Evolutionary conservation across 805 yeast species (phyloP), one percentile per base, ranked within the genome.

Genomic region (Ogataea angusta): DNA sequence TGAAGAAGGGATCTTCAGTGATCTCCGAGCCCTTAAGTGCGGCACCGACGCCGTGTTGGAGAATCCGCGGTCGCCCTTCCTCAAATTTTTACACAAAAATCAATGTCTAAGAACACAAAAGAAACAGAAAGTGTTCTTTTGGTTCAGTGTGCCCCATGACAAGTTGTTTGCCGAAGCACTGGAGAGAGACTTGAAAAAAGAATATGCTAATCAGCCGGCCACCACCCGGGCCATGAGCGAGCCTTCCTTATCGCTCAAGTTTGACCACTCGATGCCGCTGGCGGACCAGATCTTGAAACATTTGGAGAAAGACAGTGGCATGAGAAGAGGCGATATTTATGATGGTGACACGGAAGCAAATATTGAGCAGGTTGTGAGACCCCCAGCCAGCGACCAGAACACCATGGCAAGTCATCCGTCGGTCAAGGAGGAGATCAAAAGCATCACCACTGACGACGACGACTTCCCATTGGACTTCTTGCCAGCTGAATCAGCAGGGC

Each of bases 141-240:
- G 98, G 98, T 89, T 85, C 61, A 84, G 90, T 57, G 97, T 93
- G 8, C 93, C 93, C 17, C 98, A 91, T 63, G 96, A 90, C 57
- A 80, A 84, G 57, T 68, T 91, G 31, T 90, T 93, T 74, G 80
- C 88, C 2, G 98, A 93, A 63, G 97, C 97, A 0, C 66, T 93
- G 32, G 97, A 90, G 60, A 72, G 98, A 53, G 98, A 93, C 60
- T 64, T 90, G 57, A 89, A 87, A 63, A 80, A 85, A 51, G 96
- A 90, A 58, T 59, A 68, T 38, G 52, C 70, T 13, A 68, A 69
- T 35, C 87, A 80, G 47, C 66, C 66, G 6, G 75, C 93, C 2
- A 82, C 96, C 1, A 86, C 97, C 1, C 70, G 69, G 15, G 79
- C 96, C 2, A 67, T 69, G 6, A 62, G 72, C 29, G 95, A 88